Conservation (phyloP, 2,329 filamentous ascomycete species). For the Aureobasidium sp. region DNA sequence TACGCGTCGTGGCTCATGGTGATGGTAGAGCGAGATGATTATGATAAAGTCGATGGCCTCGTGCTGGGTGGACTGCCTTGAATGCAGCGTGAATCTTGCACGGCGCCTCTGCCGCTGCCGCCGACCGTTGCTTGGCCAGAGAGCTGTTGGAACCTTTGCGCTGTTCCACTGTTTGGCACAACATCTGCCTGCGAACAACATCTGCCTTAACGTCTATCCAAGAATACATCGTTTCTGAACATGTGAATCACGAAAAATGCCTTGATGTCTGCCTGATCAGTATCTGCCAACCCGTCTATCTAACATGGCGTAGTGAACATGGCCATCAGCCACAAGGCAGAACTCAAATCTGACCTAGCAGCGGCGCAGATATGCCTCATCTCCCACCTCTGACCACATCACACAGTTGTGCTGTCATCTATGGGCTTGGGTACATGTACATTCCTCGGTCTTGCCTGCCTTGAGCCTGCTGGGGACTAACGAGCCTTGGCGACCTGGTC, state of each 20-base stretch:
- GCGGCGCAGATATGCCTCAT: background rate
- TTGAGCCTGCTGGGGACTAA: background rate
- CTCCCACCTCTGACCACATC: background rate
- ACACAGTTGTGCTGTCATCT: background rate
- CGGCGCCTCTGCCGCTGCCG: constrained; percentile 7
- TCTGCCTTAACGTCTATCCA: background rate
- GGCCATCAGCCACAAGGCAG: background rate
- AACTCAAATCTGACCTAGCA: background rate
- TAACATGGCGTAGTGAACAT: background rate
- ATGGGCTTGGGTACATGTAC: background rate
- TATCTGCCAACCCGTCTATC: background rate
- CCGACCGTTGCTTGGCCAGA: constrained; percentile 1
- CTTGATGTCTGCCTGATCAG: background rate
- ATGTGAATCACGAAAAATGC: background rate
- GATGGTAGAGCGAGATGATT: background rate
- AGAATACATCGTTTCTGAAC: background rate
- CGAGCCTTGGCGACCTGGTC: background rate
- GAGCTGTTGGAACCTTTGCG: background rate
- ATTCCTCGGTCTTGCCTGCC: background rate
- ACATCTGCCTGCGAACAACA: background rate
- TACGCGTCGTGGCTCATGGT: constrained; percentile 1
- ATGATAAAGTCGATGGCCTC: background rate
- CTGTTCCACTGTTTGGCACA: background rate
- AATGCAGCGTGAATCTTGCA: background rate
- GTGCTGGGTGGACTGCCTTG: background rate